These are phyloP conservation scores for Neurospora sp. DNA, from an alignment of 495 filamentous ascomycete genomes.

Conservation along the genomic window DNA sequence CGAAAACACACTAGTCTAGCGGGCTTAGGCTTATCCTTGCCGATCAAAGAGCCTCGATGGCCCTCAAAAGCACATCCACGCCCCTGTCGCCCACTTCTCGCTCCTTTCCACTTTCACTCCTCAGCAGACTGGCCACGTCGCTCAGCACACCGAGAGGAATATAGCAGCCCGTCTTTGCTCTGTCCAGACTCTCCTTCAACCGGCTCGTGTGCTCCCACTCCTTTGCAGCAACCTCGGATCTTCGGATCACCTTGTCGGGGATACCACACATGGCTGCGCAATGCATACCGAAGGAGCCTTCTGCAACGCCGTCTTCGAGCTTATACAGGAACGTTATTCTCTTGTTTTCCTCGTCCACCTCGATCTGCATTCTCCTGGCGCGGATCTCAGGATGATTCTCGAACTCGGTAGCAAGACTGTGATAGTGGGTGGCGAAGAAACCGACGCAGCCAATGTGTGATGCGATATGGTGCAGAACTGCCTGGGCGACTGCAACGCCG, in stretches of 20 bases:
- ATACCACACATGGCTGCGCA: slow-evolving; percentile 98
- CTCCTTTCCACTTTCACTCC: slow-evolving; percentile 37
- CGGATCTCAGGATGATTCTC: slow-evolving; percentile 76
- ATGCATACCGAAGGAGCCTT: slow-evolving; percentile 98
- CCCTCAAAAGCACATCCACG: slow-evolving; percentile 62
- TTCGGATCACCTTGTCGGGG: slow-evolving; percentile 65
- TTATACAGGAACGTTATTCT: slow-evolving; percentile 93
- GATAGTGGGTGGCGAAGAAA: slow-evolving; percentile 98
- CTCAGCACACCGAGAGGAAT: slow-evolving; percentile 84
- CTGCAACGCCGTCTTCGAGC: slow-evolving; percentile 87
- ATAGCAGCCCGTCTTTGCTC: slow-evolving; percentile 61
- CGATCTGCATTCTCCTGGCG: slow-evolving; percentile 82
- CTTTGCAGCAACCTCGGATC: slow-evolving; percentile 81
- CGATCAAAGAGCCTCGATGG: slow-evolving; percentile 63
- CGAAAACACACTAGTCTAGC: not conserved
- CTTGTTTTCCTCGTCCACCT: slow-evolving; percentile 76
- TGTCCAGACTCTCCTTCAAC: slow-evolving; percentile 79
- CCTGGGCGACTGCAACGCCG: slow-evolving; percentile 91
- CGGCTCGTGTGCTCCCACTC: slow-evolving; percentile 93
- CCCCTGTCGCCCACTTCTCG: slow-evolving; percentile 39
- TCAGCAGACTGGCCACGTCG: slow-evolving; percentile 77
- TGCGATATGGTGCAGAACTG: slow-evolving; percentile 89
- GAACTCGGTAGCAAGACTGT: slow-evolving; percentile 86
- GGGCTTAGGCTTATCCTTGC: not conserved
- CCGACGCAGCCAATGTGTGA: slow-evolving; percentile 87